A percentile compares a stretch with the other conserved stretches of the same genome.
Evolutionary conservation across 768 basidiomycete species (phyloP).

Genomic region (Mycena haematopus): DNA sequence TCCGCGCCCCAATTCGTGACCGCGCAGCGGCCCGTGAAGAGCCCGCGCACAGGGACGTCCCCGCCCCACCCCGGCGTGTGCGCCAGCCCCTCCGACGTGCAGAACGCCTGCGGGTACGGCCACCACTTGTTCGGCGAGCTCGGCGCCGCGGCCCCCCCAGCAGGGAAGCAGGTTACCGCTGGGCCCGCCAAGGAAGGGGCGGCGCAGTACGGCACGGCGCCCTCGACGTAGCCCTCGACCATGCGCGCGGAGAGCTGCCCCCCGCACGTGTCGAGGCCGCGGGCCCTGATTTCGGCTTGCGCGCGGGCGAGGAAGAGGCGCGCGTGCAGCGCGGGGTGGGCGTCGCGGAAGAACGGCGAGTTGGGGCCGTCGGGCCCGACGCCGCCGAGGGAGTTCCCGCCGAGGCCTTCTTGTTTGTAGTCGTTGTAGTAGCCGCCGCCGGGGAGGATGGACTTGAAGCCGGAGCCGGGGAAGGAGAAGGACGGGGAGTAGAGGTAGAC

Average conservation of each 20-base stretch:
- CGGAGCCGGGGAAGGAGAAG: neutral
- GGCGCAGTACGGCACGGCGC: slow-evolving; percentile 16
- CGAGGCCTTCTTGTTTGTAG: too few relatives aligned
- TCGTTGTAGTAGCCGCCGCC: neutral
- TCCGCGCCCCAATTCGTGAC: neutral
- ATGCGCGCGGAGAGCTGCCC: slow-evolving; percentile 20
- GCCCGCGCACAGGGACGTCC: neutral
- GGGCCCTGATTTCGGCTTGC: slow-evolving; percentile 22
- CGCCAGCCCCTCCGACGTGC: slow-evolving; percentile 15
- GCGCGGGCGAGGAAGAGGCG: slow-evolving; percentile 29
- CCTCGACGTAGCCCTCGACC: slow-evolving; percentile 24
- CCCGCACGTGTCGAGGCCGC: slow-evolving; percentile 23
- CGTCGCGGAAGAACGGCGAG: slow-evolving; percentile 28
- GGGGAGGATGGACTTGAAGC: neutral
- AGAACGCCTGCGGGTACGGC: slow-evolving; percentile 30
- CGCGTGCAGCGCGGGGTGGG: slow-evolving; percentile 28
- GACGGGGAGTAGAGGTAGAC: slow-evolving; percentile 19
- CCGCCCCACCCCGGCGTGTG: slow-evolving; percentile 27
- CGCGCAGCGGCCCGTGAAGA: slow-evolving; percentile 14
- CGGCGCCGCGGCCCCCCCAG: neutral
- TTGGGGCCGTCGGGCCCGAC: neutral
- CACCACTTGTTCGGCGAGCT: slow-evolving; percentile 26
- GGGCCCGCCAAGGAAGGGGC: neutral
- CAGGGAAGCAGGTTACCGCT: slow-evolving; percentile 27
- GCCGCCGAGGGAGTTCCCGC: neutral